These are phyloP conservation scores for Nannochloropsis salina DNA, from an alignment of 108 stramenopile genomes.

Conservation along the genomic window DNA sequence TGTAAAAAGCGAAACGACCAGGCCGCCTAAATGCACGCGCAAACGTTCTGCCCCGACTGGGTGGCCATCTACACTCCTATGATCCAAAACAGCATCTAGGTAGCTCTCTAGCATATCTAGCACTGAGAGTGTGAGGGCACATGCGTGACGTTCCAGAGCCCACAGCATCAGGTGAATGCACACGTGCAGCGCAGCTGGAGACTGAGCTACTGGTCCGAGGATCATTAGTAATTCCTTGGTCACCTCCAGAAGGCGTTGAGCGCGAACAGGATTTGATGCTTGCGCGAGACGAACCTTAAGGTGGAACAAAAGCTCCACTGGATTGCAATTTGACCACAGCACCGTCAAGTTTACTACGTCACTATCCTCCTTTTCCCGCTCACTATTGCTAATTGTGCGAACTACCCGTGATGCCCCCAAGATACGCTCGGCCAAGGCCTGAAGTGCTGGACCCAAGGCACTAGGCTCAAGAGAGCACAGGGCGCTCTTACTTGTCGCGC, in stretches of 20 bases:
- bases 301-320: neutral
- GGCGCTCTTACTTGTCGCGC: neutral
- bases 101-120: neutral
- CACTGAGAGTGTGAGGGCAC: neutral
- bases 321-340: neutral
- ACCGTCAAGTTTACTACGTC: neutral
- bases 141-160: neutral
- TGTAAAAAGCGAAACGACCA: neutral
- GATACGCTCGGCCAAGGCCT: neutral
- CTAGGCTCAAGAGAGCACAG: neutral
- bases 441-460: neutral
- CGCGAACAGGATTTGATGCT: neutral
- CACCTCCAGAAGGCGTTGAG: neutral
- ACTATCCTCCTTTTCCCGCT: neutral
- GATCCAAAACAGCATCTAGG: neutral
- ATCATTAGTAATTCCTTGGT: neutral
- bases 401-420: neutral
- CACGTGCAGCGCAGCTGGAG: neutral
- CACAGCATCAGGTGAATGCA: neutral
- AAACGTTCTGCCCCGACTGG: neutral
- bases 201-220: neutral
- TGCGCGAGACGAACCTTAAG: slow-evolving; percentile 13
- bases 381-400: neutral
- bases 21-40: neutral
- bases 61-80: neutral